Evolutionary conservation across 768 basidiomycete species (phyloP).

Genomic region (Pulveroboletus sp.): DNA sequence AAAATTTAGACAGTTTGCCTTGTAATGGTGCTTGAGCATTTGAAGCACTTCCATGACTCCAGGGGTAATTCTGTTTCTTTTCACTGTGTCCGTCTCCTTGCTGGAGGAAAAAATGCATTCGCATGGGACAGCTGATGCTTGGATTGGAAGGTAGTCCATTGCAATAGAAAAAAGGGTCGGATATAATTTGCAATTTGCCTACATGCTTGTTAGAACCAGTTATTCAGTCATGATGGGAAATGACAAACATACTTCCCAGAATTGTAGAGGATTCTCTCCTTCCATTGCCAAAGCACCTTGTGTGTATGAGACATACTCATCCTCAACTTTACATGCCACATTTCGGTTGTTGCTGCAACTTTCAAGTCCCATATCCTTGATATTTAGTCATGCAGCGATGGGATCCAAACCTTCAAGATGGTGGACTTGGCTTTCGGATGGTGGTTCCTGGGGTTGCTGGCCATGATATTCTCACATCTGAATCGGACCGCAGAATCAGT

Average conservation of each 20-base stretch:
- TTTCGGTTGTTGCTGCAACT: not conserved
- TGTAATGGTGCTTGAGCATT: not conserved
- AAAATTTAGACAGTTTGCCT: not conserved
- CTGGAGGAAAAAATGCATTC: not conserved
- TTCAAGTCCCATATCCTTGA: not conserved
- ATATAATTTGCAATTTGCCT: not conserved
- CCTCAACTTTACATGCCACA: not conserved
- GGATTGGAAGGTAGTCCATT: not conserved
- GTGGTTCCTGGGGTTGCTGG: not conserved
- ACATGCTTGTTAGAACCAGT: not conserved
- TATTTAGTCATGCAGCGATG: no score
- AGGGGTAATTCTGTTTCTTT: no score
- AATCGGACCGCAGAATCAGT: not conserved
- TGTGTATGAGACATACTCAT: not conserved
- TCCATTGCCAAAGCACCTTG: not conserved
- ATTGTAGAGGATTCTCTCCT: not conserved
- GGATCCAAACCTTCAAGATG: not conserved
- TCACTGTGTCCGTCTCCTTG: no score
- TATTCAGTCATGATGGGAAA: no score
- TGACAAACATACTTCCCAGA: no score
- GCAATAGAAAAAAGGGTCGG: not conserved
- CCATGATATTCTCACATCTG: not conserved
- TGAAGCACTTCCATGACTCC: no score
- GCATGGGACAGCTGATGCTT: not conserved
- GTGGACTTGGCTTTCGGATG: not conserved